Evolutionary conservation across 257 asterid species (phyloP).

Genomic region (Cinchona pubescens): DNA sequence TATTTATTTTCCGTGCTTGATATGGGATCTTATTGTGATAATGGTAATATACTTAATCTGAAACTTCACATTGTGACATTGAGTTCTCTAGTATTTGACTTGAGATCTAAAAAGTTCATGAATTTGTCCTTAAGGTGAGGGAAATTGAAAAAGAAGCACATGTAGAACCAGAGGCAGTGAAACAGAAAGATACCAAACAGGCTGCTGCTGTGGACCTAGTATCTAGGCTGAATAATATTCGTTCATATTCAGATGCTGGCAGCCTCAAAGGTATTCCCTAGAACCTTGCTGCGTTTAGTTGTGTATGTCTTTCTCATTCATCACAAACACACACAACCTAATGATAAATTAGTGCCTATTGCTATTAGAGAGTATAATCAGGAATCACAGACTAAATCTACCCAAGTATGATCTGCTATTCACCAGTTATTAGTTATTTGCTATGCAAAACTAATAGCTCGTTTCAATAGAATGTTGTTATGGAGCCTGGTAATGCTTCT

Average conservation of each 20-base stretch:
- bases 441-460: neutral
- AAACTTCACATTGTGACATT: neutral
- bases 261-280: conserved; percentile 55
- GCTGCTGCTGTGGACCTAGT: conserved; percentile 73
- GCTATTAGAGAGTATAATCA: neutral
- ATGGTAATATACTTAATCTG: neutral
- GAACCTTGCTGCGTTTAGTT: neutral
- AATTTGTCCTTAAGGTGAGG: conserved; percentile 49
- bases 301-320: neutral
- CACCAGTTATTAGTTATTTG: neutral
- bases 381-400: conserved; percentile 1
- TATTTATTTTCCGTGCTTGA: neutral
- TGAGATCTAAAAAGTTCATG: neutral
- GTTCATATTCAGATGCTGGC: conserved; percentile 71
- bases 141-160: conserved; percentile 59
- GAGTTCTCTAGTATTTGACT: neutral
- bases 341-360: neutral
- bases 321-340: neutral
- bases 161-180: conserved; percentile 45
- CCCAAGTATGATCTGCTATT: neutral
- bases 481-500: neutral
- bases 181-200: conserved; percentile 66
- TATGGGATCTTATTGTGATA: neutral
- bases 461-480: neutral
- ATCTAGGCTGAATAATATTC: conserved; percentile 74